A percentile compares a stretch with the other conserved stretches of the same genome.
Conservation (phyloP, 163 green algal genomes). For the Prototheca wickerhamii region DNA sequence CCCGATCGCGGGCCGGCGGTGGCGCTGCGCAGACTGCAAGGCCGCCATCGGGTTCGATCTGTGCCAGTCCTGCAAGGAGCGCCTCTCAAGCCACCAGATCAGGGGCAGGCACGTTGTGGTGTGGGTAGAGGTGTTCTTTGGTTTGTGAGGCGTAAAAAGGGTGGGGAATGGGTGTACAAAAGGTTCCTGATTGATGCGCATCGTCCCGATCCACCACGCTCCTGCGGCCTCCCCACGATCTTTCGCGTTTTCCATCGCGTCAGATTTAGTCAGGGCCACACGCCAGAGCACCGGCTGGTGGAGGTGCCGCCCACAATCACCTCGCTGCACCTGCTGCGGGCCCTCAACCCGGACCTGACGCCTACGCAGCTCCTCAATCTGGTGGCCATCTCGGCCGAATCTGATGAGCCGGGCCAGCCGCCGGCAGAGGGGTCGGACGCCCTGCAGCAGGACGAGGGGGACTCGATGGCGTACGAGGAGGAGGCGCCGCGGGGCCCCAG, state of each 20-base stretch:
- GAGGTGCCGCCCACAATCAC: slow-evolving; percentile 18
- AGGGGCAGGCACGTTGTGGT: neutral
- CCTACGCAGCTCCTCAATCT: slow-evolving; percentile 19
- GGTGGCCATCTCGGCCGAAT: slow-evolving; percentile 8
- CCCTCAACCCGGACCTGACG: slow-evolving; percentile 22
- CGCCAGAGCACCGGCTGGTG: slow-evolving; percentile 28
- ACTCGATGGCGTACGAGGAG: slow-evolving; percentile 1
- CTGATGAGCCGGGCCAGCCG: too few species aligned
- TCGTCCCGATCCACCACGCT: too few species aligned
- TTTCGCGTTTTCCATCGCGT: neutral
- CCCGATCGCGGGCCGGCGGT: slow-evolving; percentile 49
- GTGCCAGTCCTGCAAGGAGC: slow-evolving; percentile 40
- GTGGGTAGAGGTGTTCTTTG: too few species aligned
- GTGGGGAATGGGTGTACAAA: too few species aligned
- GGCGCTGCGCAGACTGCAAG: slow-evolving; percentile 44
- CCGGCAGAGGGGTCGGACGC: too few species aligned
- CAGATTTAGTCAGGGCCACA: slow-evolving; percentile 47
- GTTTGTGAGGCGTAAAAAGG: too few species aligned
- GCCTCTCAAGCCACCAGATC: neutral
- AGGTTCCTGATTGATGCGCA: too few species aligned
- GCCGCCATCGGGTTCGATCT: slow-evolving; percentile 42
- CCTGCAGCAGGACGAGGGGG: too few species aligned
- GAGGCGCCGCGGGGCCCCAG: neutral
- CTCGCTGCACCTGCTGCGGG: slow-evolving; percentile 34
- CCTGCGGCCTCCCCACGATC: neutral